Evolutionary conservation across 169 alveolate species (phyloP), one percentile per base, ranked within the genome.

Genomic region (Eimeria maxima): DNA sequence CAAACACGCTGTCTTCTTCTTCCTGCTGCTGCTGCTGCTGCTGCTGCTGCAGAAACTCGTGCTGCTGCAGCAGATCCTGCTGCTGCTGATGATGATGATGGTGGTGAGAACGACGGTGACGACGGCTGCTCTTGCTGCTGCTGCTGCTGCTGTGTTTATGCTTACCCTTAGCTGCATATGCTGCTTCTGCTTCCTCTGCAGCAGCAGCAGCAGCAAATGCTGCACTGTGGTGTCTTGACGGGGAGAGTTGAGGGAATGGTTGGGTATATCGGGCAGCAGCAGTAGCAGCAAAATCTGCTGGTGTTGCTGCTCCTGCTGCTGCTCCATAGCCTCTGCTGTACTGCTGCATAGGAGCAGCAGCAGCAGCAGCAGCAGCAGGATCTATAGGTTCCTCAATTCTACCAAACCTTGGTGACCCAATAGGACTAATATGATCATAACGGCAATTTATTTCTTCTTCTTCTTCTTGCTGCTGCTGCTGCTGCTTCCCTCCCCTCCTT

Each of bases 361-460:
- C n/a, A n/a, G n/a, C n/a, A n/a, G n/a, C 67, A 7, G 22, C 24
- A 16, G 67, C 67, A 57, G 14, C 67, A 57, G 57, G 18, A 5
- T 57, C 67, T 24, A 14, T 14, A 24, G 7, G 67, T 57, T 13
- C 67, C 5, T 81, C 90, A 14, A 33, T 45, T 8, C 73, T n/a
- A 6, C 90, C 90, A 47, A 81, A 81, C 4, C 90, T 69, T 3
- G 90, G 90, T 14, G 90, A 81, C 10, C 73, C 90, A 11, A 81
- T 50, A 50, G 90, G 90, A 24, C 90, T 81, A 8, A 81, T 22
- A 24, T 81, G 90, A 27, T 81, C 90, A 44, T 81, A 81, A 7
- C 47, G 38, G 33, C 90, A 6, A 44, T 13, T 33, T 22, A 18
- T 16, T 20, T 47, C 71, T 10, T 27, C 65, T 47, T n/a, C 29